Percentiles rank a stretch among this genome's conserved stretches.
Evolutionary conservation across 495 filamentous ascomycete genomes (phyloP).

Genomic region (Aspergillus carlsbadensis): DNA sequence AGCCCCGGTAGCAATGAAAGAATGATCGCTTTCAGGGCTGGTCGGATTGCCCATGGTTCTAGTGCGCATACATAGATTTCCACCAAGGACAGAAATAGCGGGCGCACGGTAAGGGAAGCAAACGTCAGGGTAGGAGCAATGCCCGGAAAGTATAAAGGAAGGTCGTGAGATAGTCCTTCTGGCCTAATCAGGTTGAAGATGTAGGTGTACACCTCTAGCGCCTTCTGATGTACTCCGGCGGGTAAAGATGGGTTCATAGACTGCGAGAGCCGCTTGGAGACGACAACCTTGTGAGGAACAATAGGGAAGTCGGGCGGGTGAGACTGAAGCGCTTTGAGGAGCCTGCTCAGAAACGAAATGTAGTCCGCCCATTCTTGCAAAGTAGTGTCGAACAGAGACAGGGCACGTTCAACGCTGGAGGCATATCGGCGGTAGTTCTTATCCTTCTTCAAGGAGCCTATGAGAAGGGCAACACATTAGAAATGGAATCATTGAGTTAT

Average conservation of each 20-base stretch:
- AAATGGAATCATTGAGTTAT: neutral
- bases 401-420: slow-evolving; percentile 78
- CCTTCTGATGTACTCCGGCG: slow-evolving; percentile 97
- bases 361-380: slow-evolving; percentile 99
- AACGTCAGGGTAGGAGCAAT: slow-evolving; percentile 86
- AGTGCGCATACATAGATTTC: slow-evolving; percentile 76
- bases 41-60: slow-evolving; percentile 67
- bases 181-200: slow-evolving; percentile 64
- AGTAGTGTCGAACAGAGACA: slow-evolving; percentile 88
- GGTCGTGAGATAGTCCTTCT: slow-evolving; percentile 74
- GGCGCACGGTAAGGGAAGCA: slow-evolving; percentile 84
- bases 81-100: slow-evolving; percentile 77
- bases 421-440: slow-evolving; percentile 92
- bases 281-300: slow-evolving; percentile 79
- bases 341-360: slow-evolving; percentile 89
- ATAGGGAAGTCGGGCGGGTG: slow-evolving; percentile 67
- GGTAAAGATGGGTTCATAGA: slow-evolving; percentile 91
- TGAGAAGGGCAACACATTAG: slow-evolving; percentile 3
- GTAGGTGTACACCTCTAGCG: slow-evolving; percentile 87
- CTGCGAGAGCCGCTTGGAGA: slow-evolving; percentile 90
- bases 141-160: slow-evolving; percentile 85
- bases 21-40: slow-evolving; percentile 85
- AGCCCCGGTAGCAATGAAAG: slow-evolving; percentile 84
- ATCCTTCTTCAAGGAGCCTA: slow-evolving; percentile 76
- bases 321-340: slow-evolving; percentile 76